phyloP scores from a whole-genome alignment of 108 stramenopile genomes.

The Nannochloropsis gaditana region DNA sequence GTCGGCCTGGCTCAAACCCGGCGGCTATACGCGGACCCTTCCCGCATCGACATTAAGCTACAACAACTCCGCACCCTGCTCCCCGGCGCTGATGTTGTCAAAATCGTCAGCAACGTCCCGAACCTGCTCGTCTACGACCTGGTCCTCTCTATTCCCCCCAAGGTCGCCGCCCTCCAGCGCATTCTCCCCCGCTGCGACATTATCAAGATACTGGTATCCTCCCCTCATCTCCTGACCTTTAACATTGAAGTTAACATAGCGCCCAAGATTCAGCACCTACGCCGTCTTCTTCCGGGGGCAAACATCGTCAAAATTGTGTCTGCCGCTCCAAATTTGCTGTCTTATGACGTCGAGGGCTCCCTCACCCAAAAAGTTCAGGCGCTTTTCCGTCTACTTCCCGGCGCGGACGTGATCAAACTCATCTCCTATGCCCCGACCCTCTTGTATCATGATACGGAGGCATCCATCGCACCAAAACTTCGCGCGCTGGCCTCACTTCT shows the following conservation, averaged over 20 bases:
- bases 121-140: background rate
- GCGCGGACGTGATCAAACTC: background rate
- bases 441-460: background rate
- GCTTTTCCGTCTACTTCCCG: background rate
- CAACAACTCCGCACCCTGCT: background rate
- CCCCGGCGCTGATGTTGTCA: background rate
- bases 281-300: background rate
- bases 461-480: background rate
- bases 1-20: background rate
- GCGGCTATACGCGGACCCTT: background rate
- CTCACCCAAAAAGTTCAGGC: background rate
- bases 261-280: background rate
- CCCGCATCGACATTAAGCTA: background rate
- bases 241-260: background rate
- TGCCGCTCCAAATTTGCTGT: background rate
- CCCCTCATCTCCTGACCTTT: constrained; percentile 6
- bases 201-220: background rate
- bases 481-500: background rate
- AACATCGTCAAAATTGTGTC: background rate
- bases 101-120: background rate
- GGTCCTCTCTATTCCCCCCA: background rate
- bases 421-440: background rate
- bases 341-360: background rate
- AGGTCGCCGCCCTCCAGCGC: background rate
- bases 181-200: background rate